phyloP scores from a whole-genome alignment of 1,284 basidiomycete genomes.

The Ceratobasidium papillatum region DNA sequence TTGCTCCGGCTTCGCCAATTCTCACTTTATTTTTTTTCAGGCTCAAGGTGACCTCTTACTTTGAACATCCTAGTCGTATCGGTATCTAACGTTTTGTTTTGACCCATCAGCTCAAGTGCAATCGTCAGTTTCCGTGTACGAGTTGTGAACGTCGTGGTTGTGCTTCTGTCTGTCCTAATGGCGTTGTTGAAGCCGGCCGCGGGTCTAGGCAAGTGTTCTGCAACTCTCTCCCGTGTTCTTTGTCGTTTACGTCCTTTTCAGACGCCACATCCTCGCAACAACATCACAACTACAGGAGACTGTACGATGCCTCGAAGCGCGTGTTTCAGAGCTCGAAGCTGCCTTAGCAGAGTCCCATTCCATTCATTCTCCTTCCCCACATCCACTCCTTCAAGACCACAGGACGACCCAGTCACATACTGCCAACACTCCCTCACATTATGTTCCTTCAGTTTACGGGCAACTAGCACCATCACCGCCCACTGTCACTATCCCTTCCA shows the following conservation, averaged over 20 bases:
- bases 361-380: constrained; percentile 20
- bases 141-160: constrained; percentile 39
- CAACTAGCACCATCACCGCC: constrained; percentile 29
- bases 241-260: background rate
- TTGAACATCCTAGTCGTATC: background rate
- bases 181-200: constrained; percentile 33
- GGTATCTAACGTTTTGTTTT: background rate
- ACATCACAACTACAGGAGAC: constrained; percentile 37
- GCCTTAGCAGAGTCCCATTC: constrained; percentile 27
- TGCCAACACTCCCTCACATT: constrained; percentile 26
- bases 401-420: constrained; percentile 17
- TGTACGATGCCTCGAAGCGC: constrained; percentile 26
- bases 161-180: constrained; percentile 34
- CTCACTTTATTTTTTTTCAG: background rate
- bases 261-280: constrained; percentile 32
- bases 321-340: constrained; percentile 17
- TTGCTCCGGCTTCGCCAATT: background rate
- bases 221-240: background rate
- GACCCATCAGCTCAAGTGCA: constrained; percentile 31
- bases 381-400: constrained; percentile 39
- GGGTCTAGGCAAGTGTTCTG: constrained; percentile 20
- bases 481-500: constrained; percentile 37
- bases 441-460: constrained; percentile 26
- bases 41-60: constrained; percentile 22
- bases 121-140: constrained; percentile 38